phyloP scores from a whole-genome alignment of 1,284 basidiomycete genomes.

The Austroboletus rostrupii region DNA sequence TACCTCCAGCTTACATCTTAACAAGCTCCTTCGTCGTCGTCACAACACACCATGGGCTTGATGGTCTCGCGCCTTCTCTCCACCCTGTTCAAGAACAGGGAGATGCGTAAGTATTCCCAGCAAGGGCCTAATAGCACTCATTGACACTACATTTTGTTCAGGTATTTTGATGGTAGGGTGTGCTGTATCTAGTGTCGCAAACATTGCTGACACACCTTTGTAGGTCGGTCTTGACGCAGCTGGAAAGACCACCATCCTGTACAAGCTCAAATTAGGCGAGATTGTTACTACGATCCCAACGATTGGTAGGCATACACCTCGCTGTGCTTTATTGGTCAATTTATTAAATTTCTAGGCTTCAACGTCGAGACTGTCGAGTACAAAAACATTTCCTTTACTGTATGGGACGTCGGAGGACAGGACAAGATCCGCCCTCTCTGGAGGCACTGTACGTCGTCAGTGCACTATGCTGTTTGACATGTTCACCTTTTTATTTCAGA shows the following conservation, averaged over 20 bases:
- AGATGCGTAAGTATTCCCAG: slow-evolving; percentile 82
- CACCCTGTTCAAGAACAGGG: slow-evolving; percentile 96
- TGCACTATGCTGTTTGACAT: slow-evolving; percentile 21
- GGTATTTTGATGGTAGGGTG: slow-evolving; percentile 69
- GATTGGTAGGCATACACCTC: slow-evolving; percentile 69
- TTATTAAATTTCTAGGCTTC: slow-evolving; percentile 65
- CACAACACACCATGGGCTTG: slow-evolving; percentile 71
- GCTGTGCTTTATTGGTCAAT: slow-evolving; percentile 10
- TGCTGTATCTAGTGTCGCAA: slow-evolving; percentile 9
- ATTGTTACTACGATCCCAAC: slow-evolving; percentile 99
- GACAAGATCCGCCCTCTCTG: slow-evolving; percentile 89
- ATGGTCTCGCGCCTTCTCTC: slow-evolving; percentile 79
- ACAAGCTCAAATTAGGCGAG: slow-evolving; percentile 98
- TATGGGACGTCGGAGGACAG: slow-evolving; percentile 88
- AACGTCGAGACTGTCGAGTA: slow-evolving; percentile 96
- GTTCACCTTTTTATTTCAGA: slow-evolving; percentile 50
- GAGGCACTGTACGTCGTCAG: slow-evolving; percentile 86
- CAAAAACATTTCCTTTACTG: slow-evolving; percentile 90
- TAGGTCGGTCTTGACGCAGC: slow-evolving; percentile 95
- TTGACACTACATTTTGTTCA: slow-evolving; percentile 39
- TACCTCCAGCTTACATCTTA: slow-evolving; percentile 32
- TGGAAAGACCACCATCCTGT: slow-evolving; percentile 97
- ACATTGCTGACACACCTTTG: slow-evolving; percentile 5
- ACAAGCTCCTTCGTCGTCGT: slow-evolving; percentile 34
- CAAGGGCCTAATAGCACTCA: slow-evolving; percentile 32